Conservation (phyloP, 495 filamentous ascomycete species). For the Viridothelium virens region DNA sequence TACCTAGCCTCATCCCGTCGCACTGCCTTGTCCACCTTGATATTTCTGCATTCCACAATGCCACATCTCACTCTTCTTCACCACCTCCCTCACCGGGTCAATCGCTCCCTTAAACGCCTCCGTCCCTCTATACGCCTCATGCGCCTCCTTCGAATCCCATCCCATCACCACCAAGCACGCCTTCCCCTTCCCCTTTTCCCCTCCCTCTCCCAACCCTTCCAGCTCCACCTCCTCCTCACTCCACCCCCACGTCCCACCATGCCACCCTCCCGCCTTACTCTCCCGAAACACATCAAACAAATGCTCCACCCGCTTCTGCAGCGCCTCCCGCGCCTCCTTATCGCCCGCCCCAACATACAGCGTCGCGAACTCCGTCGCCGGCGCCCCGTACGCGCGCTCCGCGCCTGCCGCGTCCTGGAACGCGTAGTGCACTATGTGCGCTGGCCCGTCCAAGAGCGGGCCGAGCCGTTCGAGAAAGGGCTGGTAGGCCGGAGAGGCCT, state of each 20-base stretch:
- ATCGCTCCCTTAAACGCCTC: background rate
- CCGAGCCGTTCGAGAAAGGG: background rate
- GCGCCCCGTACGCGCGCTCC: background rate
- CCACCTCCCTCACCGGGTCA: background rate
- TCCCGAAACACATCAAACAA: background rate
- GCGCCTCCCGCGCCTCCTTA: background rate
- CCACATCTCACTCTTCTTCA: background rate
- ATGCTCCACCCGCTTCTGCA: background rate
- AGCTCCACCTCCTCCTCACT: constrained; percentile 6
- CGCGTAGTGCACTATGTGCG: background rate
- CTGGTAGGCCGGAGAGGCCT: background rate
- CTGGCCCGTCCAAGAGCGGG: background rate
- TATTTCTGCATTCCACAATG: background rate
- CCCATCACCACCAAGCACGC: background rate
- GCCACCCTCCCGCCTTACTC: background rate
- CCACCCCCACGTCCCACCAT: background rate
- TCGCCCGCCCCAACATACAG: background rate
- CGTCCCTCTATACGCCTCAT: constrained; percentile 2
- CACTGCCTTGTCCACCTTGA: background rate
- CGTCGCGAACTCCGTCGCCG: constrained; percentile 6
- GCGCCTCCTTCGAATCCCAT: background rate
- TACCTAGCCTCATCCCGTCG: background rate
- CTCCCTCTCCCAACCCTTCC: background rate
- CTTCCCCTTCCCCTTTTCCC: background rate
- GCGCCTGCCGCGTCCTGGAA: background rate